Evolutionary conservation across 2,329 filamentous ascomycete species (phyloP), one percentile per base, ranked within the genome.

Genomic region (Microsporum audouinii): DNA sequence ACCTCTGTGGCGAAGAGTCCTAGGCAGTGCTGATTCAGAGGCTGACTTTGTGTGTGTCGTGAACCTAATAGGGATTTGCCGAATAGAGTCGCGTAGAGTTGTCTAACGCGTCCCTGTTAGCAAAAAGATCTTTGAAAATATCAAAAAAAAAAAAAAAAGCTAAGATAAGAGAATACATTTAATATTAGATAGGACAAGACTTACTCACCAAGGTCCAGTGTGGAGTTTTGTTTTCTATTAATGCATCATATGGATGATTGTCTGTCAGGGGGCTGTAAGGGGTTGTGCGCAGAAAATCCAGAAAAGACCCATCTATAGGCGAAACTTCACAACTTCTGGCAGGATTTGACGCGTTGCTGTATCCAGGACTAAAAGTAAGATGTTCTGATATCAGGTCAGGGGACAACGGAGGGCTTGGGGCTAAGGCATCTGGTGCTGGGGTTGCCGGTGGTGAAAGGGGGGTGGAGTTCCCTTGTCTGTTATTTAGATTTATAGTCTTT

Each of bases 401-500:
- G 6, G 58, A 62, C 31, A 38, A 10, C 12, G 34, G 38, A 12
- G 56, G 58, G 51, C 38, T 56, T 29, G 61, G 59, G 34, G 7
- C 5, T 17, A 36, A 55, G 10, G 41, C 47, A 49, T 17, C 14
- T 43, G 36, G 36, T 17, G 36, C 55, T 36, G 61, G 33, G 17
- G 60, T 65, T 29, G 47, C 53, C 45, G 65, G 64, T 12, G 63
- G 65, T 34, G 63, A 65, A 36, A 57, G 65, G 27, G 64, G 63
- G 58, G 45, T 49, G 38, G 17, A 31, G 53, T 53, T 53, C 34
- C 56, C 39, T 39, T 58, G 62, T 51, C 36, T 33, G 57, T 39
- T 53, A 23, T 63, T 64, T 41, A 66, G 60, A 39, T 66, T 66
- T 33, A 62, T 43, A 31, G 65, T 59, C 47, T 63, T 65, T 17